phyloP scores from a whole-genome alignment of 2,329 filamentous ascomycete species.

The Fusarium sp. region DNA sequence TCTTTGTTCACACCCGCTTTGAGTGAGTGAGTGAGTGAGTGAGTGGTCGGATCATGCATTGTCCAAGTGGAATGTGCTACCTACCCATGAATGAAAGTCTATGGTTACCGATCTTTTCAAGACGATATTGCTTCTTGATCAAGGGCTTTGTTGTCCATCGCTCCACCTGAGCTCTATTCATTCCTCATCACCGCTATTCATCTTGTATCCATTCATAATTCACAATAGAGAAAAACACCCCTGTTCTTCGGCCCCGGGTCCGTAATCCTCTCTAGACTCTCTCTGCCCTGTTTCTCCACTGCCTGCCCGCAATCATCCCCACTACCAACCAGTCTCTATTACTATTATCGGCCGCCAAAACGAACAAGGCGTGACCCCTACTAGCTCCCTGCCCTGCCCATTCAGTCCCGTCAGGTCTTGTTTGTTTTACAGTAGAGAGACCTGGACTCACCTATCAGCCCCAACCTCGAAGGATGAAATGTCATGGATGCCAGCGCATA shows the following conservation, averaged over 20 bases:
- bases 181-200: conserved; percentile 26
- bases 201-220: conserved; percentile 14
- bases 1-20: conserved; percentile 17
- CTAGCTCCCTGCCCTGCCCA: conserved; percentile 11
- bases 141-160: conserved; percentile 8
- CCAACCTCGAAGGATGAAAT: conserved; percentile 13
- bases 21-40: conserved; percentile 10
- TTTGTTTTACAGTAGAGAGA: conserved; percentile 14
- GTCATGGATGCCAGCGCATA: conserved; percentile 44
- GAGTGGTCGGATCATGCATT: conserved; percentile 23
- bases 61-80: conserved; percentile 27
- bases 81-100: neutral
- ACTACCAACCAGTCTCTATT: conserved; percentile 20
- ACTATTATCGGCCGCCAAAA: conserved; percentile 26
- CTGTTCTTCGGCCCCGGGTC: conserved; percentile 31
- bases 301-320: conserved; percentile 35
- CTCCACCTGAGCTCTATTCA: conserved; percentile 4
- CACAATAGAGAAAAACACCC: conserved; percentile 21
- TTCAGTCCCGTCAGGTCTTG: conserved; percentile 14
- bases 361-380: conserved; percentile 38
- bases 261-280: conserved; percentile 18
- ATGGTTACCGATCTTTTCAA: neutral
- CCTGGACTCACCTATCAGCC: conserved; percentile 30
- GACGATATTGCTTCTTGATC: conserved; percentile 12
- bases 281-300: conserved; percentile 39